Evolutionary conservation across 169 alveolate genomes (phyloP), one percentile per base, ranked within the genome.

Genomic region (Babesia ovata): DNA sequence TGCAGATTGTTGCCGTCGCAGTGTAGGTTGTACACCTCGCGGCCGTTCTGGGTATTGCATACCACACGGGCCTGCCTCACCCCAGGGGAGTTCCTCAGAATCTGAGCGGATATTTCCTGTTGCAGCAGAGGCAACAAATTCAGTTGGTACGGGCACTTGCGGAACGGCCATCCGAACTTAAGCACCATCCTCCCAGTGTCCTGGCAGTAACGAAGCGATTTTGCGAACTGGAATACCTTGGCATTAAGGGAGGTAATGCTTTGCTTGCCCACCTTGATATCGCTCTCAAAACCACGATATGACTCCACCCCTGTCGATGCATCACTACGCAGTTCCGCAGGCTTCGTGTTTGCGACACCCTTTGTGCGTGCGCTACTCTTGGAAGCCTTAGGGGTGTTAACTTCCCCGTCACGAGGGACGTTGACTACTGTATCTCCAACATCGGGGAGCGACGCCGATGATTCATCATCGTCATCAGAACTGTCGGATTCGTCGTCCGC

Each of bases 1-100:
- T 91, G 92, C 75, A 94, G 86, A 75, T 96, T 95, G n/a, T 91
- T 86, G 21, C 95, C 95, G 70, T 91, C 93, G 61, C 94, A 91
- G 69, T 77, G 93, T 24, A 92, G 67, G 67, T 91, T 92, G 66
- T 67, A 86, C 48, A 88, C 83, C 57, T 79, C 90, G 33, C 66
- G 70, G 22, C 92, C 93, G 29, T 78, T 83, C 48, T 65, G 70
- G 14, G 77, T 72, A 44, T 90, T 79, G 48, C 79, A 78, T 7
- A 85, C 79, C n/a, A 88, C 74, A 21, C 87, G 61, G 9, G 93
- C 84, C 58, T 88, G 87, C 54, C 75, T 79, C 42, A 88, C 67
- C 21, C 87, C 90, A 2, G 78, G 86, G 6, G 89, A 79, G 57
- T 78, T 75, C 29, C 86, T 79, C 28, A 87, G 70, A 21, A 57